Conservation (phyloP, 805 yeast species). For the Candida ovalis region DNA sequence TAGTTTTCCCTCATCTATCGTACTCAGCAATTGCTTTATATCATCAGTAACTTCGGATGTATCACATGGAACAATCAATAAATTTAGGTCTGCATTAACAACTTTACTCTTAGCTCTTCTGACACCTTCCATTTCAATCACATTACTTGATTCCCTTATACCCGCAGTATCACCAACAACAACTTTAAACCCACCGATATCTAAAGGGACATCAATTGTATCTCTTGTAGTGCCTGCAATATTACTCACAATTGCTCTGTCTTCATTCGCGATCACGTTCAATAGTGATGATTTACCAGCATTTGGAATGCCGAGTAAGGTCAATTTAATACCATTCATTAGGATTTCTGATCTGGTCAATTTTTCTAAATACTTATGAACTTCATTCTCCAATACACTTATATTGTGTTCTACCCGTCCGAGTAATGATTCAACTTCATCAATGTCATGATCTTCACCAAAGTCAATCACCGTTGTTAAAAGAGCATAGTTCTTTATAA, state of each 20-base stretch:
- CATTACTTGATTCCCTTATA: constrained; percentile 45
- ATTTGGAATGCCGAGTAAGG: constrained; percentile 87
- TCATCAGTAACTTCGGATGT: constrained; percentile 31
- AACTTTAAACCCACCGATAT: constrained; percentile 80
- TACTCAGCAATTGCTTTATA: constrained; percentile 36
- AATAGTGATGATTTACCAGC: constrained; percentile 92
- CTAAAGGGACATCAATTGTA: constrained; percentile 73
- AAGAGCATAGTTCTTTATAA: constrained; percentile 66
- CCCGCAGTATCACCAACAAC: constrained; percentile 94
- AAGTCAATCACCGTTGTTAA: constrained; percentile 90
- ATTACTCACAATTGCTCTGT: constrained; percentile 86
- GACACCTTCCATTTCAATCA: constrained; percentile 69
- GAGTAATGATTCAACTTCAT: constrained; percentile 54
- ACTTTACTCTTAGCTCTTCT: constrained; percentile 65
- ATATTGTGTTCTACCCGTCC: constrained; percentile 45
- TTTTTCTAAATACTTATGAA: constrained; percentile 40
- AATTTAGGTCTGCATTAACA: constrained; percentile 56
- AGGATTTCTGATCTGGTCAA: constrained; percentile 60
- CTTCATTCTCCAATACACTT: constrained; percentile 37
- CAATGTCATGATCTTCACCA: constrained; percentile 88
- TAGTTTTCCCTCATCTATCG: constrained; percentile 17
- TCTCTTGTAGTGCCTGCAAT: constrained; percentile 96
- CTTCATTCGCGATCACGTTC: constrained; percentile 70
- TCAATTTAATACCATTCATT: constrained; percentile 66
- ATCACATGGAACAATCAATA: constrained; percentile 59